Conservation (phyloP, 257 asterid species). For the Orobanche coerulescens region DNA sequence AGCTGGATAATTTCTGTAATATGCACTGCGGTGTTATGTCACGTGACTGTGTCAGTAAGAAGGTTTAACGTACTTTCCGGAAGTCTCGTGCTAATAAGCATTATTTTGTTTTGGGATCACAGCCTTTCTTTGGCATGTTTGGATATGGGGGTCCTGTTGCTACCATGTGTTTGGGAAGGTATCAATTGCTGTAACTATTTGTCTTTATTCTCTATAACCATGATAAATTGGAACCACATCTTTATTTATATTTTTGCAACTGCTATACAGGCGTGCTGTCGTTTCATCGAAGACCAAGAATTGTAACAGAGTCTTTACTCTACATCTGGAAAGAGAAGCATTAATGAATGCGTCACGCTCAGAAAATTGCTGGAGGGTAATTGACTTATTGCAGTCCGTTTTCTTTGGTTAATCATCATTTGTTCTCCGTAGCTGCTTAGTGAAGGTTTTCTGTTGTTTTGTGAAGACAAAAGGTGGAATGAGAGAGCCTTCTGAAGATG, state of each 20-base stretch:
- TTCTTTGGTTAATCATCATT: neutral
- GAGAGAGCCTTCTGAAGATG: conserved; percentile 46
- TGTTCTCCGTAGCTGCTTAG: neutral
- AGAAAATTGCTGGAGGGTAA: conserved; percentile 61
- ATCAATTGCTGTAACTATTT: conserved; percentile 17
- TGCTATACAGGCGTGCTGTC: conserved; percentile 36
- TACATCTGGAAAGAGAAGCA: conserved; percentile 61
- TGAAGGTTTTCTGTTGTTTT: conserved; percentile 15
- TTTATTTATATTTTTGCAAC: neutral
- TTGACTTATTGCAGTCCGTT: conserved; percentile 8
- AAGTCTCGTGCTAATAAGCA: conserved; percentile 7
- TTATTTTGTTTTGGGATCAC: conserved; percentile 16
- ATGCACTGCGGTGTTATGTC: neutral
- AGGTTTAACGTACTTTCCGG: neutral
- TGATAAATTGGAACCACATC: neutral
- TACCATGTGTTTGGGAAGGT: conserved; percentile 79
- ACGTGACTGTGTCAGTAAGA: neutral
- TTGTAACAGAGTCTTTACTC: conserved; percentile 42
- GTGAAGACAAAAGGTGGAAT: conserved; percentile 55
- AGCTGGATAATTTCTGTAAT: conserved; percentile 1
- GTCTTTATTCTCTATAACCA: conserved; percentile 5
- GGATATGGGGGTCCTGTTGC: conserved; percentile 82
- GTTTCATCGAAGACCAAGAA: conserved; percentile 60
- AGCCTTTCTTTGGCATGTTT: conserved; percentile 87
- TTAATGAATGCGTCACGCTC: conserved; percentile 37